Conservation (phyloP, 305 asterid genomes). For the Solanum hybrid region DNA sequence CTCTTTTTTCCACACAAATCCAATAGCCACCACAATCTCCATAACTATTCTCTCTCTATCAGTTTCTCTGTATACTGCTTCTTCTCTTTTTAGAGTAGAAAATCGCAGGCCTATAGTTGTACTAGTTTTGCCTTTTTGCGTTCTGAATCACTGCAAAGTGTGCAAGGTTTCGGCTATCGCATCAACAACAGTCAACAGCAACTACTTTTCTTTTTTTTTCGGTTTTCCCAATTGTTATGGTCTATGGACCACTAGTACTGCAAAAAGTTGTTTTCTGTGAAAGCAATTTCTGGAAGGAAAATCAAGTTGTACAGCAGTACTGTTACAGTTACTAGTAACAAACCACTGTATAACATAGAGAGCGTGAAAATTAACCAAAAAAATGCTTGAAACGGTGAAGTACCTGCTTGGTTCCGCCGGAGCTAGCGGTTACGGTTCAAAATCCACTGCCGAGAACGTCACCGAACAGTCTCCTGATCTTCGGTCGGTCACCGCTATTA, state of each 20-base stretch:
- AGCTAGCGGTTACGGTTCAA: conserved; percentile 70
- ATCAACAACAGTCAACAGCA: neutral
- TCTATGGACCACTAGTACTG: neutral
- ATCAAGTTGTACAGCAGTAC: neutral
- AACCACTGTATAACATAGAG: neutral
- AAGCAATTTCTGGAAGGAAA: neutral
- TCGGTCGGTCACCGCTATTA: conserved; percentile 59
- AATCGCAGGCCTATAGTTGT: neutral
- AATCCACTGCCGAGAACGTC: conserved; percentile 74
- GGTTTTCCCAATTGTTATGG: neutral
- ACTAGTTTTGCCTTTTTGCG: neutral
- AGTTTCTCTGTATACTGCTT: neutral
- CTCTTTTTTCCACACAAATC: neutral
- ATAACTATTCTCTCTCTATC: neutral
- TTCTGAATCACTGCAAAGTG: neutral
- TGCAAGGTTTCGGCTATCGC: neutral
- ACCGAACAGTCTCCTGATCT: conserved; percentile 41
- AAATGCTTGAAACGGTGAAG: conserved; percentile 69
- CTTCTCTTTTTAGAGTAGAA: neutral
- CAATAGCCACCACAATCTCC: conserved; percentile 6
- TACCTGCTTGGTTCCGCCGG: conserved; percentile 73
- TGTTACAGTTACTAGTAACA: neutral
- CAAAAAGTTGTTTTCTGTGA: neutral
- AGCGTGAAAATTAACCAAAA: neutral
- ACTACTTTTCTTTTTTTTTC: neutral